A percentile compares a stretch with the other conserved stretches of the same genome.
phyloP scores from a whole-genome alignment of 139 green algal genomes.

The Astrephomene gubernaculifera region DNA sequence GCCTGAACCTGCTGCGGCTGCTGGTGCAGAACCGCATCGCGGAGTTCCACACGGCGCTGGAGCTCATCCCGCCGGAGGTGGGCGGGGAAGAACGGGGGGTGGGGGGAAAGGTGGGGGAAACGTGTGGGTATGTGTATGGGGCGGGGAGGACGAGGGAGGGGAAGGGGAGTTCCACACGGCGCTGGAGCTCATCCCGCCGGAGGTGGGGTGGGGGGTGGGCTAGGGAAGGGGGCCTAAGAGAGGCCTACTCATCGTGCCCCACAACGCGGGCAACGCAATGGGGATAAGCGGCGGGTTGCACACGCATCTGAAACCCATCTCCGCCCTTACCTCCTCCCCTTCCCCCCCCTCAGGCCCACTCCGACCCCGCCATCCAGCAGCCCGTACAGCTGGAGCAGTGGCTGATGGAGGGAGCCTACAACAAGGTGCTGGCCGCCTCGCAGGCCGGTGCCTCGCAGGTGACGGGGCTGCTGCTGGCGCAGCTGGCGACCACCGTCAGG shows the following conservation, averaged over 20 bases:
- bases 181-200: slow-evolving; percentile 86
- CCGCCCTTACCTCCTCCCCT: no score
- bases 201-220: slow-evolving; percentile 65
- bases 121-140: not conserved
- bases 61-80: slow-evolving; percentile 84
- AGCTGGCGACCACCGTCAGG: slow-evolving; percentile 84
- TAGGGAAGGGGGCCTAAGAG: not conserved
- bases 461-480: slow-evolving; percentile 78
- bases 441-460: slow-evolving; percentile 18
- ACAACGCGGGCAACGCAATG: not conserved
- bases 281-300: slow-evolving; percentile 88
- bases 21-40: slow-evolving; percentile 96
- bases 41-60: slow-evolving; percentile 98
- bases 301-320: slow-evolving; percentile 93
- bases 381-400: slow-evolving; percentile 91
- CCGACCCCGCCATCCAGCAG: slow-evolving; percentile 64
- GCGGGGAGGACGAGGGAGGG: not conserved
- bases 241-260: no score
- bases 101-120: not conserved
- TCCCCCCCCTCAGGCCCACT: slow-evolving; percentile 34
- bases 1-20: slow-evolving; percentile 93
- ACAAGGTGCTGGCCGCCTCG: slow-evolving; percentile 74
- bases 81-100: no score
- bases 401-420: slow-evolving; percentile 98
- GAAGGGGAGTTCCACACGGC: slow-evolving; percentile 96